A percentile compares a stretch with the other conserved stretches of the same genome.
These are phyloP conservation scores for Castanea crenata DNA, from an alignment of 306 rosid genomes.

Conservation along the genomic window DNA sequence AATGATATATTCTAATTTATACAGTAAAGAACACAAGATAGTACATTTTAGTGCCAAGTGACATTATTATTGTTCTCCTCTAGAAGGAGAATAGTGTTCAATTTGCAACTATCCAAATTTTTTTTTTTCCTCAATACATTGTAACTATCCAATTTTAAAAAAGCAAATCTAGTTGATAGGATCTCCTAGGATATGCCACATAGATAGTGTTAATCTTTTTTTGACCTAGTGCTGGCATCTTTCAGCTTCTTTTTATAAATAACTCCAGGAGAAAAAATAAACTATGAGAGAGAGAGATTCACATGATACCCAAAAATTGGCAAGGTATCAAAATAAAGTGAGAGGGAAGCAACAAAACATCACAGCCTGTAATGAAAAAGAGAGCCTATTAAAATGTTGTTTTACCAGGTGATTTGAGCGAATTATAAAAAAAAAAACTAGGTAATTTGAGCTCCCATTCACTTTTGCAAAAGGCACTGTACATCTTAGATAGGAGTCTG, in stretches of 20 bases:
- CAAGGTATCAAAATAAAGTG: constrained; percentile 23
- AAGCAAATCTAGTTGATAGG: not conserved
- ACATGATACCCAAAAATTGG: constrained; percentile 5
- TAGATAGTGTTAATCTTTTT: not conserved
- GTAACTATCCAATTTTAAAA: too few relatives aligned
- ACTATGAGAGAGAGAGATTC: not conserved
- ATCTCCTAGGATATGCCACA: not conserved
- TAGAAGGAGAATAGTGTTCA: too few relatives aligned
- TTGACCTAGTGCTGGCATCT: not conserved
- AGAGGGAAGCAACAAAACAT: not conserved
- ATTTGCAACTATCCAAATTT: too few relatives aligned
- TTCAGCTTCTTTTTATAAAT: not conserved
- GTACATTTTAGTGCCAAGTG: too few relatives aligned
- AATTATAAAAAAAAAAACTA: too few relatives aligned
- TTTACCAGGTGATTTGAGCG: not conserved
- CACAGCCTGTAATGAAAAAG: constrained; percentile 11
- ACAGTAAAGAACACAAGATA: not conserved
- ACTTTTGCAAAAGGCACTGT: not conserved
- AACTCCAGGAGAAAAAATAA: not conserved
- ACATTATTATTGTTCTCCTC: too few relatives aligned
- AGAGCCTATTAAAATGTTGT: not conserved
- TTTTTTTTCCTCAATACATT: too few relatives aligned
- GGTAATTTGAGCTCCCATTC: constrained; percentile 1
- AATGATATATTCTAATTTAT: not conserved
- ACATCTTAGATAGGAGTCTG: not conserved